Evolutionary conservation across 108 stramenopile genomes (phyloP).

Genomic region (Mediolabrus comicus): DNA sequence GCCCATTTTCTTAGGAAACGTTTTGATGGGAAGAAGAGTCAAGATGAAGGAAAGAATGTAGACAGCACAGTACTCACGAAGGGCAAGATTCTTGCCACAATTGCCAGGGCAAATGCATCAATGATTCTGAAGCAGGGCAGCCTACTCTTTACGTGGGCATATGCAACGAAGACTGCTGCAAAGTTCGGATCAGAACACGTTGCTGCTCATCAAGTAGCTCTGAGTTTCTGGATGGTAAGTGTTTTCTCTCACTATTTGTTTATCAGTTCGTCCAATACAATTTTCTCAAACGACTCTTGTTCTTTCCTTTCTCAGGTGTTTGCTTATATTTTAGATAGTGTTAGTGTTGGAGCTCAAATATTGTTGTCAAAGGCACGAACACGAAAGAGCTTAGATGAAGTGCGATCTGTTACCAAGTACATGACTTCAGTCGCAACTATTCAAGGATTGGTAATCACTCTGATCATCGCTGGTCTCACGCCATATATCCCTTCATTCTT

Average conservation of each 20-base stretch:
- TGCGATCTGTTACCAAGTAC: constrained; percentile 46
- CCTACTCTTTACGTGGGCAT: constrained; percentile 59
- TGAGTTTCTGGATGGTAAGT: constrained; percentile 56
- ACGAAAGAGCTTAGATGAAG: constrained; percentile 15
- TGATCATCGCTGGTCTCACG: constrained; percentile 21
- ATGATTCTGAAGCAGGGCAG: constrained; percentile 61
- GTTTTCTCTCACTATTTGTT: too few species aligned
- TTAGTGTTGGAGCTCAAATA: constrained; percentile 59
- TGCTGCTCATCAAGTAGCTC: constrained; percentile 68
- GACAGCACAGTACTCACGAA: background rate
- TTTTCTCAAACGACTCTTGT: too few species aligned
- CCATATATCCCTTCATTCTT: constrained; percentile 38
- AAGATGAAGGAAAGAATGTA: background rate
- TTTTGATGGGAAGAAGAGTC: constrained; percentile 21
- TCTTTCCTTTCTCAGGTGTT: too few species aligned
- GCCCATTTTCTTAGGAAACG: constrained; percentile 27
- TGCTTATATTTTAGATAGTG: constrained; percentile 56
- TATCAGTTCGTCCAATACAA: too few species aligned
- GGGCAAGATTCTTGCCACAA: constrained; percentile 18
- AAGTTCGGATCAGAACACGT: constrained; percentile 57
- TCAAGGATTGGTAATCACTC: constrained; percentile 41
- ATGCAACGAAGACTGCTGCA: constrained; percentile 58
- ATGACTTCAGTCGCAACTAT: constrained; percentile 46
- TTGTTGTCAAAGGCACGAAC: constrained; percentile 34
- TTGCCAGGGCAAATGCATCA: constrained; percentile 56